Percentiles rank a stretch among this genome's conserved stretches.
phyloP scores from a whole-genome alignment of 2,329 filamentous ascomycete species.

The Diaporthe amygdali region DNA sequence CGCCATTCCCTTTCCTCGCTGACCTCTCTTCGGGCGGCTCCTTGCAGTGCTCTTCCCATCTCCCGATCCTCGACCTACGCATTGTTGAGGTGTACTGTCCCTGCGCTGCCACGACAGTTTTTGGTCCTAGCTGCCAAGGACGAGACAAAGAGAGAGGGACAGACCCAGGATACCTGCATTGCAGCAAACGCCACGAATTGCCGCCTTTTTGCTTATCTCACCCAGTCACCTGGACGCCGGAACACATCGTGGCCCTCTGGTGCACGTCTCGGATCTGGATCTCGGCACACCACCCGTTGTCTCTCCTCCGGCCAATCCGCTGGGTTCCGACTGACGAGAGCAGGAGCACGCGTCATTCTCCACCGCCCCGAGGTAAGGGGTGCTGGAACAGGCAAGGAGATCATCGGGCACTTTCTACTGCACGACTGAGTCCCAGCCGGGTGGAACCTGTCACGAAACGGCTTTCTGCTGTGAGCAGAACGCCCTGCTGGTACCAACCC shows the following conservation, averaged over 20 bases:
- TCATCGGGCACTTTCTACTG: neutral
- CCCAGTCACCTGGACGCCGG: neutral
- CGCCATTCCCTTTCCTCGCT: neutral
- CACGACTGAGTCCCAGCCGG: neutral
- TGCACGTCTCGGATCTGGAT: neutral
- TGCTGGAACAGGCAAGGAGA: neutral
- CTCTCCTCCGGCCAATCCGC: neutral
- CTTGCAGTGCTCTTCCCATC: neutral
- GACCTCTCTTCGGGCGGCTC: neutral
- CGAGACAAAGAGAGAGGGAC: neutral
- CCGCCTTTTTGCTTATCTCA: neutral
- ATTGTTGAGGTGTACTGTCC: neutral
- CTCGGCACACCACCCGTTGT: neutral
- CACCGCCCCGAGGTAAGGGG: neutral
- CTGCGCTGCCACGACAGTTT: neutral
- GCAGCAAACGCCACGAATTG: neutral
- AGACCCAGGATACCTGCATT: neutral
- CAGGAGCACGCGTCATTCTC: neutral
- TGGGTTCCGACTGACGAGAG: neutral
- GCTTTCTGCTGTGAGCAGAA: neutral
- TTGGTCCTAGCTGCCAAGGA: neutral
- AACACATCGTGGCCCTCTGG: neutral
- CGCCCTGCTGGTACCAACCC: neutral
- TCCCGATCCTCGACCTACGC: neutral
- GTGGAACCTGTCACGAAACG: conserved; percentile 12